phyloP scores from a whole-genome alignment of 805 yeast genomes.

The Kluyveromyces aestuarii region DNA sequence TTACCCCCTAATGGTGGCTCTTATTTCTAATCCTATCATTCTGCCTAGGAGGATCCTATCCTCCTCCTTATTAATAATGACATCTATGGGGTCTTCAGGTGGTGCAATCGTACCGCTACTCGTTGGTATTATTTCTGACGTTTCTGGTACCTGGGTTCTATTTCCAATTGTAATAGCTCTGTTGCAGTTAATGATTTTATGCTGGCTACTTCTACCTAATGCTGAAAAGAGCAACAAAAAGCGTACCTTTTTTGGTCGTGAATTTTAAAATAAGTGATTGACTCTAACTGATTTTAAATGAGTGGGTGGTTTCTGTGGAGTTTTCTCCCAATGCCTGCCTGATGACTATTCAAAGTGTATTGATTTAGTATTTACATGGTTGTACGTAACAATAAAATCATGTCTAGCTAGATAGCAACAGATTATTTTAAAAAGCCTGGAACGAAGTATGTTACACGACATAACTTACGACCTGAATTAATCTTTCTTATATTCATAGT shows the following conservation, averaged over 20 bases:
- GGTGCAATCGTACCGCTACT: slow-evolving; percentile 49
- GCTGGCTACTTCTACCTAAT: slow-evolving; percentile 39
- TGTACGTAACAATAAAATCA: neutral
- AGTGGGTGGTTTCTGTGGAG: no score
- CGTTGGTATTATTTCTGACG: slow-evolving; percentile 41
- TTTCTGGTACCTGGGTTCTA: slow-evolving; percentile 38
- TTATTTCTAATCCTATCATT: slow-evolving; percentile 30
- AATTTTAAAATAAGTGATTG: no score
- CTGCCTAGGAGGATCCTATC: slow-evolving; percentile 45
- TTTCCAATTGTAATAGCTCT: slow-evolving; percentile 39
- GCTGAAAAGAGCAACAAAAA: slow-evolving; percentile 22
- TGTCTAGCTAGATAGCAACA: neutral
- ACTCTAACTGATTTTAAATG: no score
- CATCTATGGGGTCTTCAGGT: slow-evolving; percentile 50
- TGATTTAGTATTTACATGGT: neutral
- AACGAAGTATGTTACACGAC: no score
- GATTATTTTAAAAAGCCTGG: no score
- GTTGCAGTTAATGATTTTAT: slow-evolving; percentile 25
- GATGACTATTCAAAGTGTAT: neutral
- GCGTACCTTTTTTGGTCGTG: no score
- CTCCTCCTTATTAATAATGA: slow-evolving; percentile 40
- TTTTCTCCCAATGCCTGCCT: no score
- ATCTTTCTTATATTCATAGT: slow-evolving; percentile 32
- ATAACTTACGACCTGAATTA: neutral
- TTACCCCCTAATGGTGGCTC: slow-evolving; percentile 42